These are phyloP conservation scores for Heritiera littoralis DNA, from an alignment of 345 rosid species.

Conservation along the genomic window DNA sequence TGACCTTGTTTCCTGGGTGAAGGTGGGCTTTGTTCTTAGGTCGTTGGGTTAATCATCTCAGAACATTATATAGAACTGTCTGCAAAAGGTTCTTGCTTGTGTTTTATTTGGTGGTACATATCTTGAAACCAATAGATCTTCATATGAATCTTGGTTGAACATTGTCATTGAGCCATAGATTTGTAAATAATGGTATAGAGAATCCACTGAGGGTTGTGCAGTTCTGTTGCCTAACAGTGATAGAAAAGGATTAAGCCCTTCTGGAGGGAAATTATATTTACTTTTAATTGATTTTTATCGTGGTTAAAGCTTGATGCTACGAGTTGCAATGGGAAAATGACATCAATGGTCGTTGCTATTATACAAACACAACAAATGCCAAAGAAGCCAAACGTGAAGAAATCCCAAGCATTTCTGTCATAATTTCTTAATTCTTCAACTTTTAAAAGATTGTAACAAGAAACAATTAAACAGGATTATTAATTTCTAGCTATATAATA, in stretches of 20 bases:
- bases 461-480: neutral
- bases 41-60: neutral
- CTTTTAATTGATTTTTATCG: neutral
- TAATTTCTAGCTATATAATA: accelerated
- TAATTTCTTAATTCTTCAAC: neutral
- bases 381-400: neutral
- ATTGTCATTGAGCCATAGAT: neutral
- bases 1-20: neutral
- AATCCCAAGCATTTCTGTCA: too few relatives aligned
- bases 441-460: neutral
- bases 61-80: neutral
- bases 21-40: neutral
- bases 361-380: neutral
- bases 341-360: too few relatives aligned
- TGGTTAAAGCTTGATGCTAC: neutral
- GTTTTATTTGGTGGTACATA: too few relatives aligned
- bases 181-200: neutral
- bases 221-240: neutral
- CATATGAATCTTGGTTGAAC: too few relatives aligned
- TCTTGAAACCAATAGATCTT: too few relatives aligned
- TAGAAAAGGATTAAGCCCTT: neutral
- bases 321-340: neutral
- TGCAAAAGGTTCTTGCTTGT: neutral
- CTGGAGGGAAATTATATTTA: neutral
- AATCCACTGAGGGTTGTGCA: neutral